Evolutionary conservation across 331 rosid genomes (phyloP).

Genomic region (Malus hybrid): DNA sequence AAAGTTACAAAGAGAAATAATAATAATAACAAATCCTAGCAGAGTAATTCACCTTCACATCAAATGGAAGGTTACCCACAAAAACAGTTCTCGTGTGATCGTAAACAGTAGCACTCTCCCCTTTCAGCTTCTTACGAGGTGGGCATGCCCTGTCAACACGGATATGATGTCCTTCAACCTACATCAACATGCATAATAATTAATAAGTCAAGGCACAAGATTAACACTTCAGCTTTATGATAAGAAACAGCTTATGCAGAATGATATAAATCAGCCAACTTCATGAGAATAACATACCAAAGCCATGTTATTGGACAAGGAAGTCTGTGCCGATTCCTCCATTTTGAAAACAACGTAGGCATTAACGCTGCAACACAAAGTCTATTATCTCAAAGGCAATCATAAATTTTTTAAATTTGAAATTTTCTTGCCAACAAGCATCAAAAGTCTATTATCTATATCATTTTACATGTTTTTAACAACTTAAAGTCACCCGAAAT

Average conservation of each 20-base stretch:
- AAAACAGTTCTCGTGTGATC: slow-evolving; percentile 85
- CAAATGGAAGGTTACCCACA: slow-evolving; percentile 95
- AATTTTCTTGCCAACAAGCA: neutral
- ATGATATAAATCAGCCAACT: neutral
- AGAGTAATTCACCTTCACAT: slow-evolving; percentile 60
- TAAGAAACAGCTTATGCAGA: neutral
- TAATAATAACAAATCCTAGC: neutral
- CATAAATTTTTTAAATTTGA: neutral
- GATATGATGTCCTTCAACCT: slow-evolving; percentile 85
- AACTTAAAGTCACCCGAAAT: neutral
- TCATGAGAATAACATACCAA: slow-evolving; percentile 42
- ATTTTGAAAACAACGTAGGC: slow-evolving; percentile 75
- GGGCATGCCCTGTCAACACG: slow-evolving; percentile 99
- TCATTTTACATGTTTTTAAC: neutral
- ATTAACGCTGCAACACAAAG: slow-evolving; percentile 55
- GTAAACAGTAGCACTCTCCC: slow-evolving; percentile 50
- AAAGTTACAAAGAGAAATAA: neutral
- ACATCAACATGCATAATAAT: slow-evolving; percentile 15
- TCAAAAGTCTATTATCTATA: neutral
- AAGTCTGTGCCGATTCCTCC: slow-evolving; percentile 68
- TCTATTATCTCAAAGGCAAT: neutral
- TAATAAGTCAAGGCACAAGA: neutral
- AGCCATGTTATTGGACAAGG: slow-evolving; percentile 79
- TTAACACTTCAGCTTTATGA: neutral
- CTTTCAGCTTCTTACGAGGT: slow-evolving; percentile 83